phyloP scores from a whole-genome alignment of 306 rosid species.

The Urtica urens region DNA sequence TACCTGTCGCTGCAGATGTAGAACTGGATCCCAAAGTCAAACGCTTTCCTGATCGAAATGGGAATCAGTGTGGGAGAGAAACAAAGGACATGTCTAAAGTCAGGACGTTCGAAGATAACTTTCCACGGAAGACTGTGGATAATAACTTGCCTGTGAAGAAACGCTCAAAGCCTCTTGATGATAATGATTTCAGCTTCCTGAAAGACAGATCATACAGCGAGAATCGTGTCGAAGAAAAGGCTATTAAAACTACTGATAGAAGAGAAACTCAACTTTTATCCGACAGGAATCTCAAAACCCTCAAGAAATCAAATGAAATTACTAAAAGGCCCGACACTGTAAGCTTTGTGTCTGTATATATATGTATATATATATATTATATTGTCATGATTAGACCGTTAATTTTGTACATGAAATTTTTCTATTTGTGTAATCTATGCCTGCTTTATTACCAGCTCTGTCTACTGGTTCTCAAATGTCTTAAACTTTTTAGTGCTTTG shows the following conservation, averaged over 20 bases:
- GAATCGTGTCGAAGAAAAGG: conserved; percentile 12
- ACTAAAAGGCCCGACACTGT: conserved; percentile 31
- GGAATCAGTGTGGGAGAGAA: background rate
- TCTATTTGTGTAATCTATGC: too few relatives aligned
- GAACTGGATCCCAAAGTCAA: background rate
- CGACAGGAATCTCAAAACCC: background rate
- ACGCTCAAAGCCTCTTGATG: conserved; percentile 16
- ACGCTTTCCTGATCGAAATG: background rate
- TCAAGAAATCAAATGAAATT: conserved; percentile 15
- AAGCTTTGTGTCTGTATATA: conserved; percentile 18
- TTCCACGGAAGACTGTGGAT: conserved; percentile 5
- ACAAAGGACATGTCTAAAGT: conserved; percentile 2
- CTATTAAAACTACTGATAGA: background rate
- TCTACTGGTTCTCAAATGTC: background rate
- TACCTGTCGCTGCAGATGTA: background rate
- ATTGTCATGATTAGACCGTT: too few relatives aligned
- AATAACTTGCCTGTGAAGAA: conserved; percentile 24
- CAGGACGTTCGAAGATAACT: background rate
- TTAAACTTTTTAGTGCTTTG: background rate
- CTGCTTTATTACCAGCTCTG: background rate
- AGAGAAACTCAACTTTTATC: conserved; percentile 1
- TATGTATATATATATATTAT: too few relatives aligned
- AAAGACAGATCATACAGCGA: conserved; percentile 1
- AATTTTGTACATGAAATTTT: too few relatives aligned
- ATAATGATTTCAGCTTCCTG: conserved; percentile 1